A percentile compares a stretch with the other conserved stretches of the same genome.
Evolutionary conservation across 2,329 filamentous ascomycete genomes (phyloP).

Genomic region (Coleophoma cylindrospora): DNA sequence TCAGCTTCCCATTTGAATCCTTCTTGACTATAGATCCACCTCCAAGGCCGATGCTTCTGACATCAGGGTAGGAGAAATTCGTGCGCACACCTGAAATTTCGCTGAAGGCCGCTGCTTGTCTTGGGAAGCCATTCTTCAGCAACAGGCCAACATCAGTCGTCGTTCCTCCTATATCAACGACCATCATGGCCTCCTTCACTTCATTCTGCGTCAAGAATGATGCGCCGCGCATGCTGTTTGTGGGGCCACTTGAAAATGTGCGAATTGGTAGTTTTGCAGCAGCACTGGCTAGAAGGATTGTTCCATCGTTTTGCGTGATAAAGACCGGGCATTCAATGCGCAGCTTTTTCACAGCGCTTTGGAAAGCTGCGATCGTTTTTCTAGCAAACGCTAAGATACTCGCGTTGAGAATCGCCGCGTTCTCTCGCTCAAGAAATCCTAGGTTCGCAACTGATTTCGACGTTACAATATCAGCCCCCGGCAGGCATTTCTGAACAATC

Average conservation of each 20-base stretch:
- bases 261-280: conserved; percentile 50
- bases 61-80: conserved; percentile 49
- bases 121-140: conserved; percentile 50
- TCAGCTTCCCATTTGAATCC: conserved; percentile 39
- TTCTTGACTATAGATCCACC: conserved; percentile 40
- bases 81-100: conserved; percentile 51
- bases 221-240: conserved; percentile 57
- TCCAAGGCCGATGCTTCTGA: conserved; percentile 49
- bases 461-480: conserved; percentile 33
- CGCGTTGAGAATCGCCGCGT: conserved; percentile 58
- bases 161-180: conserved; percentile 54
- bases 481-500: conserved; percentile 5
- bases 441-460: conserved; percentile 46
- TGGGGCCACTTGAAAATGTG: conserved; percentile 56
- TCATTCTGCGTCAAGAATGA: conserved; percentile 46
- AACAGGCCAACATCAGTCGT: conserved; percentile 53
- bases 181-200: conserved; percentile 32
- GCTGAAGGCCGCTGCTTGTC: conserved; percentile 51
- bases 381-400: conserved; percentile 51
- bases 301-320: conserved; percentile 58
- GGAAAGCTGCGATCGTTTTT: conserved; percentile 48
- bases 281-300: conserved; percentile 43
- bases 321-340: conserved; percentile 49
- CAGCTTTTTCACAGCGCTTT: conserved; percentile 41
- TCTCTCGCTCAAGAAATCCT: conserved; percentile 50